phyloP scores from a whole-genome alignment of 306 rosid genomes.

The Potentilla sterilis region DNA sequence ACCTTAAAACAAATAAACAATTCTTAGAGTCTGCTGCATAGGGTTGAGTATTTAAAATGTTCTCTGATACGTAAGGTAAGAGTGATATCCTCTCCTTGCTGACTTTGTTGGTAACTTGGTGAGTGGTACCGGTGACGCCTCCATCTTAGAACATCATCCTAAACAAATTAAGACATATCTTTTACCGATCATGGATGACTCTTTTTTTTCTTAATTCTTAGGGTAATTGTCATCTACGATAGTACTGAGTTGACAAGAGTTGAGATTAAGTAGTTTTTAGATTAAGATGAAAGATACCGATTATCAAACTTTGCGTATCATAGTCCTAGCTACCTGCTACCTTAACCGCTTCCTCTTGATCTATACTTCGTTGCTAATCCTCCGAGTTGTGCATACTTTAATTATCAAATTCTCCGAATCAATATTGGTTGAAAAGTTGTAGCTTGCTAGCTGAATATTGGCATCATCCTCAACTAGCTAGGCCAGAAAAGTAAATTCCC shows the following conservation, averaged over 20 bases:
- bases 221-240: neutral
- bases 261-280: neutral
- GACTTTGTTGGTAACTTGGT: neutral
- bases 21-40: neutral
- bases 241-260: neutral
- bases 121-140: too few relatives aligned
- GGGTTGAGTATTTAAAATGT: neutral
- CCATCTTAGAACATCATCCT: neutral
- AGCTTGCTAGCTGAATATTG: neutral
- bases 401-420: neutral
- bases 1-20: neutral
- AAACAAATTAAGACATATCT: neutral
- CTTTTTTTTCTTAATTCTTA: neutral
- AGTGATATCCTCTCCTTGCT: neutral
- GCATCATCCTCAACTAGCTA: neutral
- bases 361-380: neutral
- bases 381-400: neutral
- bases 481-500: neutral
- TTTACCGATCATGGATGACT: neutral
- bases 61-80: neutral
- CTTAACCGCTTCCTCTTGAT: neutral
- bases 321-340: neutral
- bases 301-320: neutral
- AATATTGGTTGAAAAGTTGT: neutral
- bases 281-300: neutral